phyloP scores from a whole-genome alignment of 345 rosid genomes.

The Populus tremula region DNA sequence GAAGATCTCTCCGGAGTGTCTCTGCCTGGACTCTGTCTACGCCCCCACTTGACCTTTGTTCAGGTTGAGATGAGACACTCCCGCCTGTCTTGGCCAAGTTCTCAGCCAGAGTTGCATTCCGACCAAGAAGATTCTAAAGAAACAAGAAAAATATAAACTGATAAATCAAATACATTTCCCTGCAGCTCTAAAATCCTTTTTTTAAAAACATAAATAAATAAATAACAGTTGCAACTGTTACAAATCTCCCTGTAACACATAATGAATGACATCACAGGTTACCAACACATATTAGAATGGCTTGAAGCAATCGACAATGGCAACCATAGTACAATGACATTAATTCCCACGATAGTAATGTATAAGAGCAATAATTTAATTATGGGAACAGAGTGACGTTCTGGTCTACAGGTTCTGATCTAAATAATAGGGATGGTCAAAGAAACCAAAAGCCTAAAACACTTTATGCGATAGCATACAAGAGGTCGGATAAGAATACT shows the following conservation, averaged over 20 bases:
- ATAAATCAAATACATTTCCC: background rate
- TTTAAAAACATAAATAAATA: background rate
- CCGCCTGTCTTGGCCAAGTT: slow-evolving; percentile 71
- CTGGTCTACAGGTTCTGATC: background rate
- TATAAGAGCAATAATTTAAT: too few species aligned
- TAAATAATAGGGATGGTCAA: background rate
- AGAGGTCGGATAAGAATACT: background rate
- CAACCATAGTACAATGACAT: background rate
- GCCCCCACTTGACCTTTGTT: slow-evolving; percentile 48
- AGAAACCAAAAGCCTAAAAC: background rate
- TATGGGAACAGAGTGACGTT: background rate
- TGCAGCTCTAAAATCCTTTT: background rate
- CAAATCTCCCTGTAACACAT: background rate
- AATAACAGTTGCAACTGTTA: too few species aligned
- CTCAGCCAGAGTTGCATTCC: slow-evolving; percentile 85
- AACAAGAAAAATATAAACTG: background rate
- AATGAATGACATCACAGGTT: background rate
- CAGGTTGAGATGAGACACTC: slow-evolving; percentile 47
- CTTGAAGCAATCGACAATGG: background rate
- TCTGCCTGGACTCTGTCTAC: slow-evolving; percentile 67
- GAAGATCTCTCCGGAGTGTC: slow-evolving; percentile 76
- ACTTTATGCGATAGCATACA: background rate
- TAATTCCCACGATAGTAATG: too few species aligned
- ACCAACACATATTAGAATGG: background rate
- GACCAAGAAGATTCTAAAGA: slow-evolving; percentile 68